These are phyloP conservation scores for Collybiopsis confluens DNA, from an alignment of 768 basidiomycete genomes.

Conservation along the genomic window DNA sequence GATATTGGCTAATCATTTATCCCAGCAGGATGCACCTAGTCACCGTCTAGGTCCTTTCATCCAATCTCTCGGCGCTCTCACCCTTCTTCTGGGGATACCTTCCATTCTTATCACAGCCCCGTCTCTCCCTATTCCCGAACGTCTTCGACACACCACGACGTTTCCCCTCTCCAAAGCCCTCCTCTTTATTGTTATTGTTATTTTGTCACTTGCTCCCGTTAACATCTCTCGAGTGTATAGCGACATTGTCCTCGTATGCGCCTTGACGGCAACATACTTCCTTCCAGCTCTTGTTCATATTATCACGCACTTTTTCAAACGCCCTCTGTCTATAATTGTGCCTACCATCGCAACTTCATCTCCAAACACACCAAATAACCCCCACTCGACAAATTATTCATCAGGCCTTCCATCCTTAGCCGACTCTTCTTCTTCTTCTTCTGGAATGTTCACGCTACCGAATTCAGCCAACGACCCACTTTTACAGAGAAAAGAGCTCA, in stretches of 20 bases:
- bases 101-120: slow-evolving; percentile 54
- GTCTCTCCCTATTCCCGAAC: slow-evolving; percentile 42
- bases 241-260: slow-evolving; percentile 44
- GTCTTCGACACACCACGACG: slow-evolving; percentile 33
- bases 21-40: slow-evolving; percentile 23
- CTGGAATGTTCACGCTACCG: slow-evolving; percentile 17
- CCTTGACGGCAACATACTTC: slow-evolving; percentile 55
- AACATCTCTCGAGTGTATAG: slow-evolving; percentile 35
- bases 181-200: slow-evolving; percentile 35
- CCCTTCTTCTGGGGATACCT: slow-evolving; percentile 58
- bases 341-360: slow-evolving; percentile 30
- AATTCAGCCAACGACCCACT: slow-evolving; percentile 57
- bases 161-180: slow-evolving; percentile 45
- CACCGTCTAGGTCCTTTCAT: slow-evolving; percentile 29
- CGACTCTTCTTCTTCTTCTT: slow-evolving; percentile 12
- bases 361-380: slow-evolving; percentile 22
- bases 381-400: slow-evolving; percentile 14
- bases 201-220: slow-evolving; percentile 42
- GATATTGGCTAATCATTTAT: slow-evolving; percentile 7
- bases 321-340: slow-evolving; percentile 80
- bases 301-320: slow-evolving; percentile 76
- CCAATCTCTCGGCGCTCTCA: slow-evolving; percentile 41
- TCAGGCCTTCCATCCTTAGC: slow-evolving; percentile 12
- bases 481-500: slow-evolving; percentile 80
- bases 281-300: slow-evolving; percentile 76